These are phyloP conservation scores for Macroventuria anomochaeta DNA, from an alignment of 2,329 filamentous ascomycete species.

Conservation along the genomic window DNA sequence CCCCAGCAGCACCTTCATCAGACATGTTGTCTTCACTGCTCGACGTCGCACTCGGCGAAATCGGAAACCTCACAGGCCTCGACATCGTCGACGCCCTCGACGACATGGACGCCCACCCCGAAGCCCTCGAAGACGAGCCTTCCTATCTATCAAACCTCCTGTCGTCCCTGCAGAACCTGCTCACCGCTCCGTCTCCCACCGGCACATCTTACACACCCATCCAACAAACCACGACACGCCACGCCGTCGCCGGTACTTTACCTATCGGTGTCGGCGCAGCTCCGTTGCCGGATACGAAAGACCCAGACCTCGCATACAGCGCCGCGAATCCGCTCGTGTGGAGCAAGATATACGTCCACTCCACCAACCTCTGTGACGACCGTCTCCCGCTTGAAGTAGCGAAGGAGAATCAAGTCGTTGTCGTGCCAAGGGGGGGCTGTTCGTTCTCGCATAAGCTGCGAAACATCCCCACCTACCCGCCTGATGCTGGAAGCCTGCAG, in stretches of 20 bases:
- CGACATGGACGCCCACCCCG: conserved; percentile 32
- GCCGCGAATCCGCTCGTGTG: conserved; percentile 64
- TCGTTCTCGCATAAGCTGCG: conserved; percentile 81
- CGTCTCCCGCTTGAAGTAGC: conserved; percentile 60
- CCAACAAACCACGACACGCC: conserved; percentile 27
- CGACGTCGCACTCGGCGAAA: conserved; percentile 29
- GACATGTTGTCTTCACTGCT: conserved; percentile 31
- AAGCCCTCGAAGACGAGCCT: conserved; percentile 33
- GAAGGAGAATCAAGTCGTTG: conserved; percentile 73
- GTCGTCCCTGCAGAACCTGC: conserved; percentile 45
- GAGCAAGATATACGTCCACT: conserved; percentile 71
- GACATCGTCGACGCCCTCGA: conserved; percentile 32
- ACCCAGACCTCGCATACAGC: conserved; percentile 44
- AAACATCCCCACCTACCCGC: conserved; percentile 81
- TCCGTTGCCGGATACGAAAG: conserved; percentile 68
- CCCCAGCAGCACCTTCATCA: conserved; percentile 25
- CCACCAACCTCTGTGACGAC: conserved; percentile 69
- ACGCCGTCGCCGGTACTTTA: conserved; percentile 56
- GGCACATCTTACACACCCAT: conserved; percentile 16
- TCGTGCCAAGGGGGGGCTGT: conserved; percentile 83
- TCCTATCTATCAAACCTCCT: conserved; percentile 46
- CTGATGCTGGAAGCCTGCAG: conserved; percentile 68
- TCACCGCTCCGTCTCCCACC: conserved; percentile 34
- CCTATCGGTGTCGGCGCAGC: conserved; percentile 70
- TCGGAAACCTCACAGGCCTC: conserved; percentile 33